phyloP scores from a whole-genome alignment of 164 flowering plant genomes.

The Stephania yunnanensis region DNA sequence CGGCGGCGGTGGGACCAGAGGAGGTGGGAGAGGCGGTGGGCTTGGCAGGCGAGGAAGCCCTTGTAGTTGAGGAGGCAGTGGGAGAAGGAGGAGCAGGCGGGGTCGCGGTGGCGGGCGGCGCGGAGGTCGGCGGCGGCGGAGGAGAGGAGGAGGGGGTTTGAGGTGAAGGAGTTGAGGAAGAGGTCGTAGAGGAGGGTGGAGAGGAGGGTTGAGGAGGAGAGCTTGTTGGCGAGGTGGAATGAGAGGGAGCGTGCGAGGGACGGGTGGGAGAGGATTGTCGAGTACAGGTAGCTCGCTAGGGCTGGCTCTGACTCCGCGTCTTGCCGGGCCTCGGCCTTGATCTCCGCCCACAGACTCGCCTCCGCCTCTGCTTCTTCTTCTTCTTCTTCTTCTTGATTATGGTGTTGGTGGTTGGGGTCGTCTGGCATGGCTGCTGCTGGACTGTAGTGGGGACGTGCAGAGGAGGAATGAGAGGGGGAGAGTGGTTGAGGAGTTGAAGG shows the following conservation, averaged over 20 bases:
- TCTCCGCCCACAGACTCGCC: conserved; percentile 9
- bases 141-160: conserved; percentile 1
- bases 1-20: conserved; percentile 10
- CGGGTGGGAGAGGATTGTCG: conserved; percentile 12
- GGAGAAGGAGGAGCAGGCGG: conserved; percentile 7
- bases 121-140: conserved; percentile 10
- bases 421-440: not conserved
- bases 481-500: not conserved
- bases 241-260: conserved; percentile 11
- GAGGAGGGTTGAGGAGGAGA: conserved; percentile 11
- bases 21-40: conserved; percentile 12
- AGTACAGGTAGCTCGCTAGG: conserved; percentile 13
- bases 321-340: conserved; percentile 13
- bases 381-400: not conserved
- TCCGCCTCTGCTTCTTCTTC: not conserved
- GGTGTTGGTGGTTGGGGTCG: not conserved
- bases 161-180: conserved; percentile 9
- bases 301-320: conserved; percentile 17
- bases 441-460: not conserved
- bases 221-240: conserved; percentile 14
- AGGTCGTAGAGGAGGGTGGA: conserved; percentile 16
- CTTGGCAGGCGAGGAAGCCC: conserved; percentile 18
- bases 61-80: conserved; percentile 15
- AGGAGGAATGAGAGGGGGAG: not conserved
- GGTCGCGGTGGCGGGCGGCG: conserved; percentile 13